Evolutionary conservation across 768 basidiomycete species (phyloP).

Genomic region (Tubosaeta sp.): DNA sequence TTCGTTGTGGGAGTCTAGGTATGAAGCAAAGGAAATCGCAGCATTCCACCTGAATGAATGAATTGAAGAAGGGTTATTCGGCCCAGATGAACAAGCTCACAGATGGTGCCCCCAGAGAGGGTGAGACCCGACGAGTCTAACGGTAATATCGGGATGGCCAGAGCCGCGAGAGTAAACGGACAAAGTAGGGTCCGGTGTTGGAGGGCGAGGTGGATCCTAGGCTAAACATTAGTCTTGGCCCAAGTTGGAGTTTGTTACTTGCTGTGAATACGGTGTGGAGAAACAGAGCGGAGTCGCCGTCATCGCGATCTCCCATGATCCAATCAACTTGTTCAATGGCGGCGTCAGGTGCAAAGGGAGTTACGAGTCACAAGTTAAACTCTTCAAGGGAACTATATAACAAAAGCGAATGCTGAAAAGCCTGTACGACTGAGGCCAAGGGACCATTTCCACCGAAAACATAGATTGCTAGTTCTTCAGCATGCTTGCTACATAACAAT

Average conservation of each 20-base stretch:
- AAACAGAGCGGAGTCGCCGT: slow-evolving; percentile 27
- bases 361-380: too few species aligned
- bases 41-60: slow-evolving; percentile 69
- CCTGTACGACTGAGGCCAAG: too few species aligned
- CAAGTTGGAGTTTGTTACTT: slow-evolving; percentile 13
- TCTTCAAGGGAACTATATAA: too few species aligned
- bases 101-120: slow-evolving; percentile 80
- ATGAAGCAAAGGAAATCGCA: slow-evolving; percentile 64
- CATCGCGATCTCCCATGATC: slow-evolving; percentile 14
- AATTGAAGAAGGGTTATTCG: neutral
- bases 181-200: slow-evolving; percentile 59
- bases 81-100: slow-evolving; percentile 34
- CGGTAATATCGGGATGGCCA: slow-evolving; percentile 37
- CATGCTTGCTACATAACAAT: too few species aligned
- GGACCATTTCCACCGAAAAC: too few species aligned
- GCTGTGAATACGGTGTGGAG: slow-evolving; percentile 53
- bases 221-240: neutral
- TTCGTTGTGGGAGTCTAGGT: slow-evolving; percentile 51
- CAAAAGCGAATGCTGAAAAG: too few species aligned
- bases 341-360: too few species aligned
- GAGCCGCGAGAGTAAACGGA: slow-evolving; percentile 43
- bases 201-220: slow-evolving; percentile 61
- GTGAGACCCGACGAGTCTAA: slow-evolving; percentile 74
- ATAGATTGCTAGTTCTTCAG: too few species aligned
- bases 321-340: neutral